Evolutionary conservation across 148 eudicot genomes (phyloP).

Genomic region (Silene latifolia): DNA sequence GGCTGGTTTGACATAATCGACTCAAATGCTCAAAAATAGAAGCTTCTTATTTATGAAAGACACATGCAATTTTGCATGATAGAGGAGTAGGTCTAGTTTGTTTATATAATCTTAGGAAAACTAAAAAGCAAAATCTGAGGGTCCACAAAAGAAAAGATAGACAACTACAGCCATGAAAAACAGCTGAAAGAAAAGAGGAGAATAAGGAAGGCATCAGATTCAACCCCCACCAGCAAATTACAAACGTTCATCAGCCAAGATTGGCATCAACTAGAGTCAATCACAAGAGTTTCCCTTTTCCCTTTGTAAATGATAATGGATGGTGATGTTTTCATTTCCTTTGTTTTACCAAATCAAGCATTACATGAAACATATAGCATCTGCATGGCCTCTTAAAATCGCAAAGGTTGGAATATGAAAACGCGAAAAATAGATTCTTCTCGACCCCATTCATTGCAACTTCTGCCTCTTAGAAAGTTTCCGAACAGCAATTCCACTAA

Average conservation of each 20-base stretch:
- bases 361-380: no score
- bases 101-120: conserved; percentile 31
- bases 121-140: conserved; percentile 1
- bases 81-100: background rate
- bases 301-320: background rate
- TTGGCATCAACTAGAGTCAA: conserved; percentile 40
- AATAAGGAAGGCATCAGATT: conserved; percentile 47
- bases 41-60: background rate
- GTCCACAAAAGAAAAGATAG: conserved; percentile 2
- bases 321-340: background rate
- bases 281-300: conserved; percentile 19
- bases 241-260: conserved; percentile 31
- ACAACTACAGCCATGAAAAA: conserved; percentile 13
- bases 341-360: background rate
- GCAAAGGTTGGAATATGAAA: background rate
- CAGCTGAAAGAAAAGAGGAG: background rate
- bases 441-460: background rate
- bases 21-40: conserved; percentile 2
- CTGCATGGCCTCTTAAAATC: no score
- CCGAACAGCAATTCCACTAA: background rate
- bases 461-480: background rate
- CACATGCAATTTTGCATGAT: conserved; percentile 4
- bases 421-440: conserved; percentile 4
- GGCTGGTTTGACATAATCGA: conserved; percentile 44
- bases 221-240: conserved; percentile 31